Base-by-base conservation (phyloP, 2,329 filamentous ascomycete species). In the Diaporthe helianthi region DNA sequence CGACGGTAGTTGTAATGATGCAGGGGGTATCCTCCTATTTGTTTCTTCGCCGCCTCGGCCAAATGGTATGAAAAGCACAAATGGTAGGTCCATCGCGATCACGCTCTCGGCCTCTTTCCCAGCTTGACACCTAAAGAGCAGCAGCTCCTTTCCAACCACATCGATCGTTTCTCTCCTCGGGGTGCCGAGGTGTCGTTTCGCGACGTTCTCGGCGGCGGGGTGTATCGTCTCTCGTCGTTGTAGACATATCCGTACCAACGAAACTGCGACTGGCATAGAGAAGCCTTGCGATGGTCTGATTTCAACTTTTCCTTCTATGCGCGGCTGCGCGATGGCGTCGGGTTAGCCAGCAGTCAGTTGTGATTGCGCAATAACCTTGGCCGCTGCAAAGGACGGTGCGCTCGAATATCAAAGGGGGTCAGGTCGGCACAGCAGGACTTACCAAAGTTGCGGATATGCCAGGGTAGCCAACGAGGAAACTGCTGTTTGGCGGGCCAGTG, bases 361-460 rank as follows among this genome's bases (percentile, higher is more conserved):
- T 72, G 69, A 67, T 65, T 53, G 65, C 65, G 69, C 69, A 41
- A 24, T 51, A 41, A 33, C 29, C n/a, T 46, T 54, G 51, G 26
- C 52, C 31, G 19, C 41, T n/a, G 44, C 41, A 17, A 60, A 33
- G 24, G 22, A 60, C 24, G 24, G 44, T 31, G 55, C 24, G 33
- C 24, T 22, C 33, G 33, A 29, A 38, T 15, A n/a, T 44, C 29
- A 26, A 15, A 38, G 38, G 49, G 65, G 22, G 24, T 73, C 70
- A 69, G 67, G 51, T 67, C 71, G 60, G 54, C 69, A 68, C 44
- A 38, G 22, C 26, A 51, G 38, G 55, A 89, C 93, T 83, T 87
- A 98, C 94, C 88, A 98, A 82, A 46, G 96, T 99, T 77, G 96
- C 96, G 68, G 95, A 98, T 81, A 99, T 98, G 75, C 96, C 96